A percentile compares a stretch with the other conserved stretches of the same genome.
phyloP scores from a whole-genome alignment of 2,329 filamentous ascomycete genomes.

The Verticillium zaregamsianum region DNA sequence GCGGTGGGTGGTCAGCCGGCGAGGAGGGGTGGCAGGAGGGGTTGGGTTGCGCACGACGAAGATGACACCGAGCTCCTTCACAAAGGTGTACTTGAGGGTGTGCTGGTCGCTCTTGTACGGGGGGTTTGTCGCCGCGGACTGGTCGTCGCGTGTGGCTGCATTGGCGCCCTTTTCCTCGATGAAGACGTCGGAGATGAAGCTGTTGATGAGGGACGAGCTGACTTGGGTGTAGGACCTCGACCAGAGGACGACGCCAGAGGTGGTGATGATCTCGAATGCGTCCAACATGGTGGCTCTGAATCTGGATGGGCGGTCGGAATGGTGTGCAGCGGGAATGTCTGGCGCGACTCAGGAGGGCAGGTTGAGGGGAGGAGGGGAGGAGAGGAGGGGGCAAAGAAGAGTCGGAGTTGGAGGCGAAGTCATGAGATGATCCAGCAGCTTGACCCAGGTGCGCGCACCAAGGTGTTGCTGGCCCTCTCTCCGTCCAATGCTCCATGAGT shows the following conservation, averaged over 20 bases:
- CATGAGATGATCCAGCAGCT: not conserved
- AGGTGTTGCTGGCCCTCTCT: not conserved
- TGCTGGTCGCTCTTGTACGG: conserved; percentile 89
- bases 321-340: not conserved
- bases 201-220: conserved; percentile 82
- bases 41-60: conserved; percentile 67
- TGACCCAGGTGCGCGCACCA: not conserved
- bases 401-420: not conserved
- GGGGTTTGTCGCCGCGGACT: conserved; percentile 60
- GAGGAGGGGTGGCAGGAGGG: not conserved
- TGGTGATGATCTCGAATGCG: conserved; percentile 93
- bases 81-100: conserved; percentile 87
- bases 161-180: conserved; percentile 83
- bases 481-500: not conserved
- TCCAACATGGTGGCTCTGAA: conserved; percentile 66
- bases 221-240: conserved; percentile 80
- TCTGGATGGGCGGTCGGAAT: not conserved
- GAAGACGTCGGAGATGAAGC: conserved; percentile 92
- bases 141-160: conserved; percentile 54
- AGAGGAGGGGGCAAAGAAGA: conserved; percentile 3
- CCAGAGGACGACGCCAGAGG: conserved; percentile 95
- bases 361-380: conserved; percentile 3
- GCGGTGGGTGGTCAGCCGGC: conserved; percentile 5
- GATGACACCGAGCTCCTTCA: conserved; percentile 89
- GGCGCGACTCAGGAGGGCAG: conserved; percentile 3